These are phyloP conservation scores for Saccharomyces eubayanus DNA, from an alignment of 805 yeast genomes.

Conservation along the genomic window DNA sequence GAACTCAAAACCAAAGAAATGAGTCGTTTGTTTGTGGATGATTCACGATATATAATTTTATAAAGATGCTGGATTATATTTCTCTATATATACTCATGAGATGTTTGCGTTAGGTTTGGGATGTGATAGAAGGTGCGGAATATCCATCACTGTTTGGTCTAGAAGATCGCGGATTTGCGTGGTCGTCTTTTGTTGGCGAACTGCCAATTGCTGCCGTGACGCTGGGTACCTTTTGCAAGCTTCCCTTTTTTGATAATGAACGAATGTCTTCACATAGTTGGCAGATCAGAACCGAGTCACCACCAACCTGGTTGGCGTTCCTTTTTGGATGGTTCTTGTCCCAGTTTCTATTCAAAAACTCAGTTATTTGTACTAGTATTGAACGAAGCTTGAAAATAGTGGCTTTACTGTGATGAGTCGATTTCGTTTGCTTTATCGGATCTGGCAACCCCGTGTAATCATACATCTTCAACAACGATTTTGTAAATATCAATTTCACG, in stretches of 20 bases:
- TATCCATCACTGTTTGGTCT: conserved; percentile 5
- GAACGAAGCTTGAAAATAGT: background rate
- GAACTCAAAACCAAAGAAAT: background rate
- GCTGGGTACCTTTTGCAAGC: background rate
- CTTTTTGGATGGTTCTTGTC: conserved; percentile 2
- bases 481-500: conserved; percentile 21
- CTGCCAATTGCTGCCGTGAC: background rate
- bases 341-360: conserved; percentile 23
- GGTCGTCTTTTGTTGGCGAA: background rate
- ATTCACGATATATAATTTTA: background rate
- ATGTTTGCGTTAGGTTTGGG: background rate
- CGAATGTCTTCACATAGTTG: conserved; percentile 28
- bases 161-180: background rate
- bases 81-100: background rate
- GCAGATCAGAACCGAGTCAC: conserved; percentile 28
- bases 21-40: background rate
- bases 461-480: conserved; percentile 10
- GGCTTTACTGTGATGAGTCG: background rate
- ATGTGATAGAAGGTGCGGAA: conserved; percentile 2
- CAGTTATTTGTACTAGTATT: conserved; percentile 7
- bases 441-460: background rate
- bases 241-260: background rate
- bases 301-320: conserved; percentile 23
- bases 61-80: background rate
- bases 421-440: background rate